These are phyloP conservation scores for Macaranga tanarius DNA, from an alignment of 441 rosid species.

Conservation along the genomic window DNA sequence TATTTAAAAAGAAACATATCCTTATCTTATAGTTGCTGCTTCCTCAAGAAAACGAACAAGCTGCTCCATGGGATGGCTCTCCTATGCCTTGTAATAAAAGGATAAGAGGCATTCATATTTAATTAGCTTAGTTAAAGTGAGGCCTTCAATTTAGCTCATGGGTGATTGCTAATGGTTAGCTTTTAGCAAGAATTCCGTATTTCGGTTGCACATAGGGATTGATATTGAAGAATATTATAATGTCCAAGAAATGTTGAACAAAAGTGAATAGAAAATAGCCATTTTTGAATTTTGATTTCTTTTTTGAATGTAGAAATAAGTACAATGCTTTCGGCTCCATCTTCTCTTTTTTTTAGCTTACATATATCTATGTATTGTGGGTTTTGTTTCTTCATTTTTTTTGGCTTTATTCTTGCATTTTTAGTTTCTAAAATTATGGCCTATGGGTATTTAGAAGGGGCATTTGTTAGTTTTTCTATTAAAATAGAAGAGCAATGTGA, in stretches of 20 bases:
- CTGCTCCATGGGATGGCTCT: not conserved
- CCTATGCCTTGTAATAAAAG: not conserved
- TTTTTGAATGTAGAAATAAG: not conserved
- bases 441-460: too few relatives aligned
- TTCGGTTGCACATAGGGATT: not conserved
- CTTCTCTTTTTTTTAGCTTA: not conserved
- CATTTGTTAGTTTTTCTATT: too few relatives aligned
- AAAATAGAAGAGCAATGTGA: too few relatives aligned
- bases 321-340: not conserved
- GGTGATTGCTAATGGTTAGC: not conserved
- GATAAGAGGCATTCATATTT: not conserved
- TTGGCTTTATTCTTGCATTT: not conserved
- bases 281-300: not conserved
- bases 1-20: too few relatives aligned
- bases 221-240: not conserved
- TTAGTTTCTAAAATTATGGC: too few relatives aligned
- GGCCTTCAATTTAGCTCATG: not conserved
- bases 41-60: too few relatives aligned
- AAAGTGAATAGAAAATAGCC: not conserved
- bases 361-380: not conserved
- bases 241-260: not conserved
- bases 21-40: too few relatives aligned
- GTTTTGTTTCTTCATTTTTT: not conserved
- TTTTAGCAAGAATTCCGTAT: not conserved
- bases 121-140: not conserved